A percentile compares a stretch with the other conserved stretches of the same genome.
Evolutionary conservation across 2,329 filamentous ascomycete species (phyloP).

Genomic region (Tolypocladium nubicola): DNA sequence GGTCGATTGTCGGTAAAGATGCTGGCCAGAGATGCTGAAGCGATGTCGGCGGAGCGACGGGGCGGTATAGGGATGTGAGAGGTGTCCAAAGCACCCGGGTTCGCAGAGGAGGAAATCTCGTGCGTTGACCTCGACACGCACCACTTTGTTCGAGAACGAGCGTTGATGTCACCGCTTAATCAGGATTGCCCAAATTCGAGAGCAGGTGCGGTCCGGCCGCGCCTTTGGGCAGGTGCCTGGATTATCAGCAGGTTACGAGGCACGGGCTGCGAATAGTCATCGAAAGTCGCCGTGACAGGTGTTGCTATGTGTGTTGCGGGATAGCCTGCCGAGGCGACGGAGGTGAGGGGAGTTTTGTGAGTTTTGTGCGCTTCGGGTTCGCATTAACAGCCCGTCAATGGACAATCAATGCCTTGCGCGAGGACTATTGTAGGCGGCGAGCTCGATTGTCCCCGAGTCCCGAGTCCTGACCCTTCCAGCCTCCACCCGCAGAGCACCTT

Average conservation of each 20-base stretch:
- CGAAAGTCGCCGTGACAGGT: background rate
- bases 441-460: background rate
- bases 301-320: background rate
- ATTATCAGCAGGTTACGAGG: background rate
- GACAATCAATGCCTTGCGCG: background rate
- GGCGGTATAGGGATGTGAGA: constrained; percentile 2
- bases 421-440: background rate
- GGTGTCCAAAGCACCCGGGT: background rate
- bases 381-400: background rate
- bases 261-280: background rate
- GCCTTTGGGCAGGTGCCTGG: background rate
- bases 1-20: constrained; percentile 2
- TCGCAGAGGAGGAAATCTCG: constrained; percentile 1
- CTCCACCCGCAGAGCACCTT: background rate
- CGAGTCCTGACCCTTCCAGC: background rate
- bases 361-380: background rate
- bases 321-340: background rate
- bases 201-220: background rate
- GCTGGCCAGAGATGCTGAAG: background rate
- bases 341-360: background rate
- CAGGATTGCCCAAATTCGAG: background rate
- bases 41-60: background rate
- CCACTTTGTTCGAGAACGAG: background rate
- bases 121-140: background rate
- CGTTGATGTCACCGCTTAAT: background rate